Evolutionary conservation across 495 filamentous ascomycete species (phyloP).

Genomic region (Penicillium robsamsonii): DNA sequence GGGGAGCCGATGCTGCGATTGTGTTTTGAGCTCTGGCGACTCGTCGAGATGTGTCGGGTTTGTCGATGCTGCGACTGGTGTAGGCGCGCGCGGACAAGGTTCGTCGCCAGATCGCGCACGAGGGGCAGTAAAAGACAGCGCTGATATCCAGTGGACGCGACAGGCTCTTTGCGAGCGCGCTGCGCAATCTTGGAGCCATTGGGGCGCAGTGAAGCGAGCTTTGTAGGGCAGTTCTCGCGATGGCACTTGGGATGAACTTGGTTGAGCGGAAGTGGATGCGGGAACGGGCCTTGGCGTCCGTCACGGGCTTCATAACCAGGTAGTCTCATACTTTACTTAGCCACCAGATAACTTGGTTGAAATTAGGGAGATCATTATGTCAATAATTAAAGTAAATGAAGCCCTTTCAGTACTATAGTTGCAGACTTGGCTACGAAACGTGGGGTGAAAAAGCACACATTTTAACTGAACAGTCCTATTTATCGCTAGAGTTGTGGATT

Average conservation of each 20-base stretch:
- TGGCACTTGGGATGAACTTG: conserved; percentile 9
- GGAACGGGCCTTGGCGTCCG: conserved; percentile 27
- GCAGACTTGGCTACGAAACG: not conserved
- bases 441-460: conserved; percentile 7
- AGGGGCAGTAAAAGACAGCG: conserved; percentile 38
- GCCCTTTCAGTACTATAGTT: not conserved
- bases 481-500: conserved; percentile 18
- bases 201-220: conserved; percentile 12
- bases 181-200: conserved; percentile 46
- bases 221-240: conserved; percentile 13
- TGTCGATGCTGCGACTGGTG: conserved; percentile 11
- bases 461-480: conserved; percentile 16
- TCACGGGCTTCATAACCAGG: not conserved
- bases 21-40: conserved; percentile 7
- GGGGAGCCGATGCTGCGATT: conserved; percentile 1
- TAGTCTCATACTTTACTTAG: too few species aligned
- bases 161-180: conserved; percentile 38
- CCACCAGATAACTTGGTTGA: not conserved
- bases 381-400: conserved; percentile 11
- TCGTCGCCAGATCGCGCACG: conserved; percentile 39
- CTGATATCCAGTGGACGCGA: conserved; percentile 25
- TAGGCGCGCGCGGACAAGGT: conserved; percentile 32
- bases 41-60: conserved; percentile 13
- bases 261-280: conserved; percentile 22
- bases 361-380: conserved; percentile 9